Conservation (phyloP, 257 asterid species). For the Thymus mandschuricus region DNA sequence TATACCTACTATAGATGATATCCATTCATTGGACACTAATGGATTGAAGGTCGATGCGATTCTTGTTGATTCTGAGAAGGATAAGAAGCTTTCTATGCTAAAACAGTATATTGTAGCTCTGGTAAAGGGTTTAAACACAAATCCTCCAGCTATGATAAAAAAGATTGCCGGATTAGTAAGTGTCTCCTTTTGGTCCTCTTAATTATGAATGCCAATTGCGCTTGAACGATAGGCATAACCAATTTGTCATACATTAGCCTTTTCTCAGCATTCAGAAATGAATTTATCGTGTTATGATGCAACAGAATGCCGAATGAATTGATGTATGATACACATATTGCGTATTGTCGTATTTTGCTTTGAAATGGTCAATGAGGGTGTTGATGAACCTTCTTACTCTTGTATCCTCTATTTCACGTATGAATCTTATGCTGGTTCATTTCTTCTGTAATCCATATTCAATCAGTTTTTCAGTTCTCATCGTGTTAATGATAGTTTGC, state of each 20-base stretch:
- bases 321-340: conserved; percentile 1
- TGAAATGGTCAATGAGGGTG: conserved; percentile 13
- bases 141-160: conserved; percentile 80
- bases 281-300: conserved; percentile 15
- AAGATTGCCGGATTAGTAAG: conserved; percentile 98
- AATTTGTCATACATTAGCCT: background rate
- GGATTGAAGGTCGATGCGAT: conserved; percentile 80
- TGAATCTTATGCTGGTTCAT: background rate
- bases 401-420: background rate
- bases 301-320: background rate
- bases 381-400: background rate
- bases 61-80: conserved; percentile 86
- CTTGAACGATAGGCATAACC: conserved; percentile 6
- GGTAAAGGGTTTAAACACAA: conserved; percentile 79
- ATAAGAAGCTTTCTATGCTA: conserved; percentile 85
- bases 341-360: background rate
- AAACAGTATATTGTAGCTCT: conserved; percentile 78
- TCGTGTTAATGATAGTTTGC: conserved; percentile 24
- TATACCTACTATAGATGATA: conserved; percentile 87
- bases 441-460: conserved; percentile 1
- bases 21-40: conserved; percentile 73
- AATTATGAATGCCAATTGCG: background rate
- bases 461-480: conserved; percentile 23
- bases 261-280: conserved; percentile 8
- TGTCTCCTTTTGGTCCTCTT: conserved; percentile 27